Base-by-base conservation (phyloP, 2,329 filamentous ascomycete species). In the Fusarium setosum region DNA sequence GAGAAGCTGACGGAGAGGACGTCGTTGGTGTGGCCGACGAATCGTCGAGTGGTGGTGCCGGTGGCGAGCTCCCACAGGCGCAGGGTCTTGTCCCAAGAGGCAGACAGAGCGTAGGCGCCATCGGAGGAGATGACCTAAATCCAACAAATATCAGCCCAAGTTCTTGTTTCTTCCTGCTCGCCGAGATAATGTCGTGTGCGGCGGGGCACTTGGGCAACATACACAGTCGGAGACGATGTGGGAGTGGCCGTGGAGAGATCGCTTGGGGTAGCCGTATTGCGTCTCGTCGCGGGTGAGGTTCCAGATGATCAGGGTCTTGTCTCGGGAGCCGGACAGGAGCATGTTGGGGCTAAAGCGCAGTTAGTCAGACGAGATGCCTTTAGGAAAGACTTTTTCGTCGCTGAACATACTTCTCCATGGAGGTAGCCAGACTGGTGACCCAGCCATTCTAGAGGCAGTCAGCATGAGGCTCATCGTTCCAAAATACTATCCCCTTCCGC, bases 161-260 rank as follows among this genome's bases (percentile, higher is more conserved):
- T 67, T 59, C 63, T 62, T 58, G 48, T 50, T 48, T 51, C 45
- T 52, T 60, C 32, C 48, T 66, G 26, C 48, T 47, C 61, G 53
- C 64, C 38, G 37, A 48, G 40, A 42, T 42, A 20, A 21, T 23
- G 18, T 56, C 49, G 54, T 47, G 44, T 38, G 40, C 37, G 50
- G 65, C 53, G 61, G 65, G 64, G 56, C 45, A 61, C 23, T 24
- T 32, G 64, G 61, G 69, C 37, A 79, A 92, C 93, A 77, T 96
- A 97, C 96, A 86, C 96, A 98, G 92, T 99, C 96, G 83, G 96
- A 98, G 81, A 99, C 94, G 83, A 99, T 99, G 91, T 99, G 96
- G 72, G 94, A 97, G 90, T 99, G 96, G 80, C 96, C 96, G 86
- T 96, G 91, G 75, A 99, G 94, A 81, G 93, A 96, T 86, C 96